Evolutionary conservation across 306 rosid species (phyloP).

Genomic region (Lotus japonicus): DNA sequence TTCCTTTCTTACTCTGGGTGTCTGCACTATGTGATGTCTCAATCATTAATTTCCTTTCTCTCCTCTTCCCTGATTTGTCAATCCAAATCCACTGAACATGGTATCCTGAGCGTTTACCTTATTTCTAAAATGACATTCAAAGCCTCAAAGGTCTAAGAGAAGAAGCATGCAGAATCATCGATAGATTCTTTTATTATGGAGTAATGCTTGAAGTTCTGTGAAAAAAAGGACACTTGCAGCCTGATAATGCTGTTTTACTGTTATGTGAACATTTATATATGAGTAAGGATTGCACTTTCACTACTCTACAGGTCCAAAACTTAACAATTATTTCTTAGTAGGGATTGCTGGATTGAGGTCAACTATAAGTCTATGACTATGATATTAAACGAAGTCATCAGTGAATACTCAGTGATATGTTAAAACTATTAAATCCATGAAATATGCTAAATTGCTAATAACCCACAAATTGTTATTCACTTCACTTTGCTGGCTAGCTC

Average conservation of each 20-base stretch:
- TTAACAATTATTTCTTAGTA: background rate
- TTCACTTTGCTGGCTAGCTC: background rate
- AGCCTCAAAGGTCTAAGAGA: slow-evolving; percentile 19
- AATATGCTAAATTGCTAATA: background rate
- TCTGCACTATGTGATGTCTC: too few species aligned
- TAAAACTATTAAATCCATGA: background rate
- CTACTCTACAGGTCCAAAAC: background rate
- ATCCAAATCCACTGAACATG: too few species aligned
- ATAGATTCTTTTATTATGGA: too few species aligned
- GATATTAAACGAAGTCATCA: background rate
- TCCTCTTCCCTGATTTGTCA: background rate
- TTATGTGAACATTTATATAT: background rate
- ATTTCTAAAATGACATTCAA: slow-evolving; percentile 16
- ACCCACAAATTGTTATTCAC: background rate
- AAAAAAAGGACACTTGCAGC: too few species aligned
- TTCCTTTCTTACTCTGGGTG: slow-evolving; percentile 3
- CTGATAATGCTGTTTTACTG: background rate
- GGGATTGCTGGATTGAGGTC: background rate
- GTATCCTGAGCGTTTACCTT: background rate
- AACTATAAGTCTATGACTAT: background rate
- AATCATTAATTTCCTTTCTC: too few species aligned
- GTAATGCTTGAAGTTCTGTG: too few species aligned
- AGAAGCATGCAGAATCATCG: slow-evolving; percentile 9
- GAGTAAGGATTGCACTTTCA: background rate
- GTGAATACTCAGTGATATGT: background rate